A percentile compares a stretch with the other conserved stretches of the same genome.
Evolutionary conservation across 441 rosid species (phyloP).

Genomic region (Populus hybrid): DNA sequence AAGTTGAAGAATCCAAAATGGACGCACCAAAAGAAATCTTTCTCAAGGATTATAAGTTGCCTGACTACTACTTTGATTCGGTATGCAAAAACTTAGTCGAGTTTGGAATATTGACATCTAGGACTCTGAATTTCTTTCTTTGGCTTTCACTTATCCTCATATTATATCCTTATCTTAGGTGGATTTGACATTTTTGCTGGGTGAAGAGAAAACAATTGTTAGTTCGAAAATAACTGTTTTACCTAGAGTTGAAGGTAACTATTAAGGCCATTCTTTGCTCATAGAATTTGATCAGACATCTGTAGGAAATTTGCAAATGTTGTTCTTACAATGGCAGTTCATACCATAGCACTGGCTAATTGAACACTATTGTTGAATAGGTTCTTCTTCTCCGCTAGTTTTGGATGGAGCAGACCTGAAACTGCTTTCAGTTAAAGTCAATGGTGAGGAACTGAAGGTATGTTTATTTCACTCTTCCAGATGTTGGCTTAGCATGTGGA

Average conservation of each 20-base stretch:
- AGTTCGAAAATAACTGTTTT: constrained; percentile 68
- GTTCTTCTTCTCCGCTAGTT: constrained; percentile 70
- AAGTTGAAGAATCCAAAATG: constrained; percentile 71
- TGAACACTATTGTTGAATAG: constrained; percentile 32
- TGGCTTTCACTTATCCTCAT: constrained; percentile 14
- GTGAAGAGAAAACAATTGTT: constrained; percentile 92
- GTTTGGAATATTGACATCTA: not conserved
- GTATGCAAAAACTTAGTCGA: constrained; percentile 30
- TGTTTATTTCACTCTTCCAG: constrained; percentile 5
- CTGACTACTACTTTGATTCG: constrained; percentile 87
- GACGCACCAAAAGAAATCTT: constrained; percentile 82
- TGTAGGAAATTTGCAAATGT: not conserved
- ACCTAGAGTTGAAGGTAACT: constrained; percentile 82
- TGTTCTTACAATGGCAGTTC: not conserved
- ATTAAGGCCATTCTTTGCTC: constrained; percentile 1
- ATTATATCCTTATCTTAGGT: constrained; percentile 45
- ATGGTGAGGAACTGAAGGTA: constrained; percentile 71
- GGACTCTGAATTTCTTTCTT: not conserved
- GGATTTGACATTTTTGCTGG: constrained; percentile 73
- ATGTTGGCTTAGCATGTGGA: not conserved
- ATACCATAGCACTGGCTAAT: not conserved
- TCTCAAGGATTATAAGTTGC: constrained; percentile 87
- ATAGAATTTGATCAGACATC: not conserved
- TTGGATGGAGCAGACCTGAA: constrained; percentile 81
- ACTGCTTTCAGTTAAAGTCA: constrained; percentile 69